Evolutionary conservation across 495 filamentous ascomycete genomes (phyloP), one percentile per base, ranked within the genome.

Genomic region (Trichoderma erinaceum): DNA sequence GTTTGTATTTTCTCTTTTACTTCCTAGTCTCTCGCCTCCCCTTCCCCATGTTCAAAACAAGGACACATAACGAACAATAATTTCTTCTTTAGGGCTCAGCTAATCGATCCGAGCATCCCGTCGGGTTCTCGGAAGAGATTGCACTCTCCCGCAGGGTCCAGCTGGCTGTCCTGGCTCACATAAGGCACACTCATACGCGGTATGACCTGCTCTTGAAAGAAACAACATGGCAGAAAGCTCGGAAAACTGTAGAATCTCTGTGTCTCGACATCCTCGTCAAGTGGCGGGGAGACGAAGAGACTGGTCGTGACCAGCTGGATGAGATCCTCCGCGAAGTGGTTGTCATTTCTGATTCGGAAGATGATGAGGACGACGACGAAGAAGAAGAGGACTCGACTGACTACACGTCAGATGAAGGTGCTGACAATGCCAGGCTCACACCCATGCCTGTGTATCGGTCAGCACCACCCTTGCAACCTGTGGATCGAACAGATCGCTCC

Each of bases 211-310:
- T 96, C 35, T 80, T 97, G 32, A 86, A 82, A 68, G 80, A 83
- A 63, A 86, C 83, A 7, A 79, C 76, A 10, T 93, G 87, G 76
- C 79, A 83, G 58, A 89, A 90, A 68, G 92, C 92, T 29, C 84
- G 93, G 68, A 84, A 81, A 68, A 75, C 79, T 50, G 89, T 95
- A 46, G 89, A 94, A 72, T 83, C 87, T 58, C 77, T 86, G 16
- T 92, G 88, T 64, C 79, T 94, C 38, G 85, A 88, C 66, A 84
- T 88, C 72, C 80, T 97, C 66, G 85, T 91, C 72, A 88, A 91
- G 81, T 97, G 93, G 93, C 88, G 92, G 74, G 92, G 91, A 63
- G 91, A 94, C 71, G 90, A 92, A 73, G 89, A 93, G 71, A 89
- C 86, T 46, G 89, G 89, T 58, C 86, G 86, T 69, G 85, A 87